phyloP scores from a whole-genome alignment of 1,284 basidiomycete genomes.

The Ceratorhiza oryzae-sativae region DNA sequence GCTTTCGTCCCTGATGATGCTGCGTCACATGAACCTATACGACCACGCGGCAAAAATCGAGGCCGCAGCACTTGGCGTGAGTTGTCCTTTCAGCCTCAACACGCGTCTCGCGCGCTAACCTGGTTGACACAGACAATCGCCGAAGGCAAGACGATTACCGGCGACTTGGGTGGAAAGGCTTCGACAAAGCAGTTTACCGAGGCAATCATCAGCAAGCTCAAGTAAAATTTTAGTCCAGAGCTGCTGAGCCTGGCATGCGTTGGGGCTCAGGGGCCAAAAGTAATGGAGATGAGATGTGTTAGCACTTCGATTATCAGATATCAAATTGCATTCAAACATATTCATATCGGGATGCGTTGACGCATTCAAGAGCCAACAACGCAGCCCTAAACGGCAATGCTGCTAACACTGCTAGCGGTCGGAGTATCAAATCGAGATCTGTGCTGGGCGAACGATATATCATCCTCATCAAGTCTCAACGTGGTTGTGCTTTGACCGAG shows the following conservation, averaged over 20 bases:
- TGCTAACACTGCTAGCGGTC: conserved; percentile 14
- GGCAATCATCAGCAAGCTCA: conserved; percentile 82
- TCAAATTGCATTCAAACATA: conserved; percentile 15
- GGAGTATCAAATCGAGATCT: conserved; percentile 5
- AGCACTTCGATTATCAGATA: conserved; percentile 2
- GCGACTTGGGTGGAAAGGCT: conserved; percentile 91
- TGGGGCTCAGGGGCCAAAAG: not conserved
- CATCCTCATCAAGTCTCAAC: not conserved
- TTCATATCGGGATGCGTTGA: not conserved
- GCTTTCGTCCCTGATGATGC: conserved; percentile 96
- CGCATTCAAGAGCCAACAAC: not conserved
- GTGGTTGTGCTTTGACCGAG: conserved; percentile 1
- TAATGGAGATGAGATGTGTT: conserved; percentile 2
- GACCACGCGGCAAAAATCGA: conserved; percentile 91
- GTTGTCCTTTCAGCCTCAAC: conserved; percentile 49
- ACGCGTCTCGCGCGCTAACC: conserved; percentile 30
- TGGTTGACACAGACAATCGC: conserved; percentile 77
- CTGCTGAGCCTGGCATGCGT: not conserved
- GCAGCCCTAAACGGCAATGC: conserved; percentile 1
- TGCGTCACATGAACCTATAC: conserved; percentile 93
- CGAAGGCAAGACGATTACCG: conserved; percentile 91
- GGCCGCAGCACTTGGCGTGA: conserved; percentile 83
- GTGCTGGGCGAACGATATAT: conserved; percentile 5
- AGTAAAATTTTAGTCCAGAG: not conserved
- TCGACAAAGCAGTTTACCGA: conserved; percentile 87